A percentile compares a stretch with the other conserved stretches of the same genome.
Evolutionary conservation across 495 filamentous ascomycete species (phyloP).

Genomic region (Podospora anserina): DNA sequence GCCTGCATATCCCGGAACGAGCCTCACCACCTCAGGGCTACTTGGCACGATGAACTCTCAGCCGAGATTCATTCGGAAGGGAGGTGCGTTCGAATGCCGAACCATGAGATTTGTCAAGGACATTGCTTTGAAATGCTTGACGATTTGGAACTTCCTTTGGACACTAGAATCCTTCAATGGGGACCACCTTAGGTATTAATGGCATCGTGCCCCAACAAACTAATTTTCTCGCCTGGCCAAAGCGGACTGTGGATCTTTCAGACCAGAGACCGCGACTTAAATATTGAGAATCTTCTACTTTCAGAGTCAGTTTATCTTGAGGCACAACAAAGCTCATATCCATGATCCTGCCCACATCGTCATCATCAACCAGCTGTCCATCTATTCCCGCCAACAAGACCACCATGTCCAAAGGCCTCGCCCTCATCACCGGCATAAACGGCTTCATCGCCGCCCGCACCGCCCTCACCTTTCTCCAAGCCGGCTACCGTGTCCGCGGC

Average conservation of each 20-base stretch:
- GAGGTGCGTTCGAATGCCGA: background rate
- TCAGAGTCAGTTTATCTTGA: too few relatives aligned
- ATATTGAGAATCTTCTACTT: too few relatives aligned
- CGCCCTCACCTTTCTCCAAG: conserved; percentile 63
- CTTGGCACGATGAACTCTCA: background rate
- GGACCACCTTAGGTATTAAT: too few relatives aligned
- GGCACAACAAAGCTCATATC: too few relatives aligned
- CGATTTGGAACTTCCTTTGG: background rate
- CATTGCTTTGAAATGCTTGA: background rate
- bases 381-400: background rate
- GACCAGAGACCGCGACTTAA: too few relatives aligned
- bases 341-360: too few relatives aligned
- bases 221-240: too few relatives aligned
- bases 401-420: conserved; percentile 30
- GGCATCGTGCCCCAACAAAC: too few relatives aligned
- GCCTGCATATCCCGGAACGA: background rate
- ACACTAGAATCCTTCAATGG: too few relatives aligned
- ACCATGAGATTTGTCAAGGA: background rate
- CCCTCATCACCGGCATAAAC: conserved; percentile 49
- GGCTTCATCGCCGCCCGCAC: conserved; percentile 46
- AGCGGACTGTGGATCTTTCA: too few relatives aligned
- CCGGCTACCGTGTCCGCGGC: conserved; percentile 67
- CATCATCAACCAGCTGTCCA: background rate
- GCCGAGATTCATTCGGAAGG: background rate
- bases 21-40: background rate